Percentiles rank a stretch among this genome's conserved stretches.
These are phyloP conservation scores for Irpex sp. DNA, from an alignment of 1,284 basidiomycete species.

Conservation along the genomic window DNA sequence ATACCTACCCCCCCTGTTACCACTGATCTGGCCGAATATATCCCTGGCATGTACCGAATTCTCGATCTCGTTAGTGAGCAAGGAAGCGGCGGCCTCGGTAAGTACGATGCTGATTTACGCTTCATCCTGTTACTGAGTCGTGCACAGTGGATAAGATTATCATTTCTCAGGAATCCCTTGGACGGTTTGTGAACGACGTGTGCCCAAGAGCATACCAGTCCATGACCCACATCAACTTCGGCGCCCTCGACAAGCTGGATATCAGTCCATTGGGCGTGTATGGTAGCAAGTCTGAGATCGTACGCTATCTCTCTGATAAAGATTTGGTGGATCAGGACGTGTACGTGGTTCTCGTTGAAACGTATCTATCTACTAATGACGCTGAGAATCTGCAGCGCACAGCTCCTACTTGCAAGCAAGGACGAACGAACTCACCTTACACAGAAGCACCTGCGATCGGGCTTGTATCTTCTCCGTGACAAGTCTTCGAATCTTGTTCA, in stretches of 20 bases:
- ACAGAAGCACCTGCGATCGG: constrained; percentile 40
- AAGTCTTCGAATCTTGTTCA: constrained; percentile 29
- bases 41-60: constrained; percentile 46
- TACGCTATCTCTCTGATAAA: constrained; percentile 36
- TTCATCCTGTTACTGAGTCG: neutral
- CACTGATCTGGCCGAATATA: constrained; percentile 12
- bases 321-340: constrained; percentile 31
- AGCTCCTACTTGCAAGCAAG: constrained; percentile 7
- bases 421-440: constrained; percentile 15
- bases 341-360: constrained; percentile 27
- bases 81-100: constrained; percentile 27
- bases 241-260: constrained; percentile 36
- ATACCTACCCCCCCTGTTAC: too few relatives aligned
- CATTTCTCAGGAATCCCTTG: constrained; percentile 46
- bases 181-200: constrained; percentile 40
- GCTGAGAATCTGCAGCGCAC: constrained; percentile 6
- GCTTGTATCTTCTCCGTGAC: constrained; percentile 38
- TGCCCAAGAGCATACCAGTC: constrained; percentile 45
- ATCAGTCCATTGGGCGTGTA: constrained; percentile 54
- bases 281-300: constrained; percentile 47
- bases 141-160: constrained; percentile 54
- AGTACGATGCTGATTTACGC: neutral
- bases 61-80: constrained; percentile 50
- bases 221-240: constrained; percentile 51
- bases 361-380: neutral